Percentiles rank a stretch among this genome's conserved stretches.
phyloP scores from a whole-genome alignment of 2,329 filamentous ascomycete genomes.

The Talaromyces verruculosus region DNA sequence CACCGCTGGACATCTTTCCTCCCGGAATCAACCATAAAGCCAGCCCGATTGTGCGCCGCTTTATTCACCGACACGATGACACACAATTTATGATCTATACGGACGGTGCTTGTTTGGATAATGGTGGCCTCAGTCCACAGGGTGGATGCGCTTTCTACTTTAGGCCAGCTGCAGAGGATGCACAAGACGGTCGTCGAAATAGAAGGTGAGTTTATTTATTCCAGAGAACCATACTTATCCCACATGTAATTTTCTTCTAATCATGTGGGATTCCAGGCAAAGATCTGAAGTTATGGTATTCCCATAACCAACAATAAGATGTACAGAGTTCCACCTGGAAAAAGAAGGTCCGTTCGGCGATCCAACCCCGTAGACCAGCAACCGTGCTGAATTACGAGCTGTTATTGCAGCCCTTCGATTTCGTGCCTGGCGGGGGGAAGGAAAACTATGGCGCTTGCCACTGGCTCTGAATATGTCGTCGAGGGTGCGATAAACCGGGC shows the following conservation, averaged over 20 bases:
- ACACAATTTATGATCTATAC: slow-evolving; percentile 45
- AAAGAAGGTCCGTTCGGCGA: slow-evolving; percentile 45
- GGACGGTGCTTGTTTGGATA: slow-evolving; percentile 49
- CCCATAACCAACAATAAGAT: slow-evolving; percentile 3
- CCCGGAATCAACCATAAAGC: not conserved
- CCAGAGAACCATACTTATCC: no score
- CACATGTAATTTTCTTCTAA: not conserved
- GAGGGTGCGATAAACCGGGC: slow-evolving; percentile 48
- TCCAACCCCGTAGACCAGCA: slow-evolving; percentile 46
- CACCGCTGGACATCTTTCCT: slow-evolving; percentile 7
- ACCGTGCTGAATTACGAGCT: slow-evolving; percentile 58
- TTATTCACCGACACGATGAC: slow-evolving; percentile 33
- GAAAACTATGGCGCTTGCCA: no score
- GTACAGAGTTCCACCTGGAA: slow-evolving; percentile 43
- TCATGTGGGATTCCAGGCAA: not conserved
- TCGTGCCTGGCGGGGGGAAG: slow-evolving; percentile 47
- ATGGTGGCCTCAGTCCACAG: slow-evolving; percentile 40
- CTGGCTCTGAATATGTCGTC: slow-evolving; percentile 53
- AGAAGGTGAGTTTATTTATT: not conserved
- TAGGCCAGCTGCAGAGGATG: slow-evolving; percentile 16
- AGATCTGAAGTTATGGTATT: not conserved
- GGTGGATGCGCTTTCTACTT: slow-evolving; percentile 46
- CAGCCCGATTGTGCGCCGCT: slow-evolving; percentile 4
- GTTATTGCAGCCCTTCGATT: slow-evolving; percentile 53
- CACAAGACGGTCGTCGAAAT: slow-evolving; percentile 10